phyloP scores from a whole-genome alignment of 1,139 yeast species.

The Suhomyces ambrosiae region DNA sequence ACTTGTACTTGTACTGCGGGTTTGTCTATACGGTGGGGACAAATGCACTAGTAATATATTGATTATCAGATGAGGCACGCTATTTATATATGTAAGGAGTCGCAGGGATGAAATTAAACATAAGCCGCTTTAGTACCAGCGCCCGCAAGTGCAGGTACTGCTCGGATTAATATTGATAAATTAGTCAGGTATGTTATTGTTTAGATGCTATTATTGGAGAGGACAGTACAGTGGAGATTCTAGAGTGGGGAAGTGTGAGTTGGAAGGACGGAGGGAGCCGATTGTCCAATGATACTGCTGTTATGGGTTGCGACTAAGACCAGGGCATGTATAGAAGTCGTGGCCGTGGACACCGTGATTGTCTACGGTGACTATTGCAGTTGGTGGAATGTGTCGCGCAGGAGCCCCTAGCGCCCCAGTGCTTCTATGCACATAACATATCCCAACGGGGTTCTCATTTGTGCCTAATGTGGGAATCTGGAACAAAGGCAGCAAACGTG shows the following conservation, averaged over 20 bases:
- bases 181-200: conserved; percentile 1
- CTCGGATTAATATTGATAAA: not conserved
- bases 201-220: not conserved
- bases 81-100: conserved; percentile 7
- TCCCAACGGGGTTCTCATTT: not conserved
- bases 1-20: no score
- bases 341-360: not conserved
- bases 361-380: not conserved
- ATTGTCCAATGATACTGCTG: not conserved
- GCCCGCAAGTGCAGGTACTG: not conserved
- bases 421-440: not conserved
- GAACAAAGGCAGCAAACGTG: not conserved
- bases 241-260: not conserved
- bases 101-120: conserved; percentile 11
- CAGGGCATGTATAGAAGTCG: not conserved
- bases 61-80: not conserved
- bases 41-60: not conserved
- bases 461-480: not conserved
- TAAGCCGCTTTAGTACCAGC: not conserved
- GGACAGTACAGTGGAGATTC: not conserved
- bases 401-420: not conserved
- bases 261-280: no score
- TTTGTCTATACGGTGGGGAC: no score
- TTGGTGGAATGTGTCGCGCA: not conserved
- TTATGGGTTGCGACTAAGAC: not conserved